These are phyloP conservation scores for Amyloporia xantha DNA, from an alignment of 768 basidiomycete species.

Conservation along the genomic window DNA sequence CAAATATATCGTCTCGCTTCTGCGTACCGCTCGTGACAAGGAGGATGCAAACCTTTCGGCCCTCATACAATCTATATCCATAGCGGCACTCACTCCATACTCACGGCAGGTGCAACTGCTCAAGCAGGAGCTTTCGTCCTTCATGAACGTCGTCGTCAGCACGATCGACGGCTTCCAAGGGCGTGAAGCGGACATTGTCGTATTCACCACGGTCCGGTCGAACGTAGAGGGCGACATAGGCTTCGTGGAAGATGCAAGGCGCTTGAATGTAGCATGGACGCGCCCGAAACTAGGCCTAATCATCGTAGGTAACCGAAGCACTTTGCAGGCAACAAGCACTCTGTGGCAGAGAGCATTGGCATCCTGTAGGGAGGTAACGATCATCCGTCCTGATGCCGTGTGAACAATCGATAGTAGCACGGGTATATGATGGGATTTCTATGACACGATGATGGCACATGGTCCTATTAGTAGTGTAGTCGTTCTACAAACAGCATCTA, in stretches of 20 bases:
- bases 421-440: too few relatives aligned
- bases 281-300: slow-evolving; percentile 51
- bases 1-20: slow-evolving; percentile 37
- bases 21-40: slow-evolving; percentile 21
- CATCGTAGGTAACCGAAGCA: slow-evolving; percentile 50
- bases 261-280: slow-evolving; percentile 70
- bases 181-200: slow-evolving; percentile 58
- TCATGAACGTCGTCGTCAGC: slow-evolving; percentile 30
- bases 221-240: slow-evolving; percentile 57
- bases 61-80: slow-evolving; percentile 9
- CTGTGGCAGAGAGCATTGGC: slow-evolving; percentile 49
- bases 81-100: slow-evolving; percentile 56
- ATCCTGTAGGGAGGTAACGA: slow-evolving; percentile 24
- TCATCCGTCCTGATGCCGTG: slow-evolving; percentile 13
- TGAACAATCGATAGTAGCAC: too few relatives aligned
- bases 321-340: slow-evolving; percentile 35
- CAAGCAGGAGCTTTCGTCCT: slow-evolving; percentile 23
- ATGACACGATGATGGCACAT: too few relatives aligned
- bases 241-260: slow-evolving; percentile 53
- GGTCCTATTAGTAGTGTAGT: too few relatives aligned
- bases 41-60: neutral
- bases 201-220: slow-evolving; percentile 59
- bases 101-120: slow-evolving; percentile 47
- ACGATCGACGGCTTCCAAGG: slow-evolving; percentile 66
- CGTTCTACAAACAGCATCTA: too few relatives aligned